Base-by-base conservation (phyloP, 768 basidiomycete genomes). In the Russula emetica region DNA sequence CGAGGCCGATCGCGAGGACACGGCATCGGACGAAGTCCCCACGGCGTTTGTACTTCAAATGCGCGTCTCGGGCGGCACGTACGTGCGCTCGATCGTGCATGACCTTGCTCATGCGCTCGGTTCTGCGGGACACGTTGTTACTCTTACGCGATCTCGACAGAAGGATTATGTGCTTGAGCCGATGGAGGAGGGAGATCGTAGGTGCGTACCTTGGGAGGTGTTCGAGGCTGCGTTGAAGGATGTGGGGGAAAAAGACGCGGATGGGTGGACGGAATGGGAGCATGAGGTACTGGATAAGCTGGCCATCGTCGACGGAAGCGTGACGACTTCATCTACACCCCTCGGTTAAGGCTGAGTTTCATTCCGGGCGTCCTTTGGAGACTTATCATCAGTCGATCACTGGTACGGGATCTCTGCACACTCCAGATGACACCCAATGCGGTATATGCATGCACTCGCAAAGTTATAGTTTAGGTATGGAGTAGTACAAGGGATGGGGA, bases 21-120 rank as follows among this genome's bases (percentile, higher is more conserved):
- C 71, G 32, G 5, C 13, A 13, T 26, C 36, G 36, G 77, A 80
- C 58, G 70, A 70, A 44, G 70, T 74, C 4, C 91, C 95, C 1
- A 82, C 87, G 0, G 88, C 88, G 24, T 97, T 98, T 74, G 86
- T 88, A 10, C 78, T 99, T 66, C 83, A 82, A 60, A 96, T 99
- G 94, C 88, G 81, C 66, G 97, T 98, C 7, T 95, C 94, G 10
- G 90, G 92, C 30, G 97, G 97, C 45, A 98, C 97, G 16, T 99
- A 99, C 71, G 95, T 99, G 59, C 88, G 97, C 55, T 94, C 90
- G 1, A 88, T 99, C 68, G 88, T 95, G 49, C 94, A 98, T 73
- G 97, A 99, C 73, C 80, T 99, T 9, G 93, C 89, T 18, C 85
- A 85, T 66, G 83, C 86, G 1, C 72, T 99, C 22, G 92, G 87